phyloP scores from a whole-genome alignment of 2,329 filamentous ascomycete genomes.

The Gyromitra esculenta region DNA sequence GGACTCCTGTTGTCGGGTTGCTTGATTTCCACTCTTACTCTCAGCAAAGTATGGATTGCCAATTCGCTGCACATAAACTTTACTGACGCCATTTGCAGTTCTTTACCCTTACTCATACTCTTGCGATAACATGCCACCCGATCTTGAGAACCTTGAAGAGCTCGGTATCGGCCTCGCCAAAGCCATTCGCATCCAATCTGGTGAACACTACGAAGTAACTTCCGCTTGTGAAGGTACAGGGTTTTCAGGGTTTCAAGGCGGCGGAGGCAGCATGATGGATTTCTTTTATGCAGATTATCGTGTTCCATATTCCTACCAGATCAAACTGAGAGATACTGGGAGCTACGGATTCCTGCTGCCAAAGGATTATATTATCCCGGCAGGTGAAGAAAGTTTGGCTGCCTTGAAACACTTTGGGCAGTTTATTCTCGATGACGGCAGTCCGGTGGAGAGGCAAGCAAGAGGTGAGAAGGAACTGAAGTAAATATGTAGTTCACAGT shows the following conservation, averaged over 20 bases:
- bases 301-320: conserved; percentile 88
- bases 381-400: conserved; percentile 85
- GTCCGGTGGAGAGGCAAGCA: conserved; percentile 38
- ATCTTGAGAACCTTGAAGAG: conserved; percentile 90
- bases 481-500: conserved; percentile 13
- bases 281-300: conserved; percentile 92
- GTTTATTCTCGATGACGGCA: conserved; percentile 68
- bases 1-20: conserved; percentile 81
- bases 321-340: conserved; percentile 91
- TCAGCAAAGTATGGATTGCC: conserved; percentile 69
- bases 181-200: conserved; percentile 81
- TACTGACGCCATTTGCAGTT: conserved; percentile 63
- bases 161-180: conserved; percentile 87
- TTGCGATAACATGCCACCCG: conserved; percentile 79
- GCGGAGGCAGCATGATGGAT: conserved; percentile 87
- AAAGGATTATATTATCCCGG: conserved; percentile 84
- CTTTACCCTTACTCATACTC: conserved; percentile 91
- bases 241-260: conserved; percentile 57
- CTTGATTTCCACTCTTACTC: conserved; percentile 95
- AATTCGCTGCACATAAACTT: conserved; percentile 6
- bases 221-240: conserved; percentile 86
- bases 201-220: conserved; percentile 78
- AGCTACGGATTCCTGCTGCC: conserved; percentile 94
- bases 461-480: conserved; percentile 40
- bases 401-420: conserved; percentile 85